Evolutionary conservation across 148 eudicot genomes (phyloP).

Genomic region (Rhododendron simsii): DNA sequence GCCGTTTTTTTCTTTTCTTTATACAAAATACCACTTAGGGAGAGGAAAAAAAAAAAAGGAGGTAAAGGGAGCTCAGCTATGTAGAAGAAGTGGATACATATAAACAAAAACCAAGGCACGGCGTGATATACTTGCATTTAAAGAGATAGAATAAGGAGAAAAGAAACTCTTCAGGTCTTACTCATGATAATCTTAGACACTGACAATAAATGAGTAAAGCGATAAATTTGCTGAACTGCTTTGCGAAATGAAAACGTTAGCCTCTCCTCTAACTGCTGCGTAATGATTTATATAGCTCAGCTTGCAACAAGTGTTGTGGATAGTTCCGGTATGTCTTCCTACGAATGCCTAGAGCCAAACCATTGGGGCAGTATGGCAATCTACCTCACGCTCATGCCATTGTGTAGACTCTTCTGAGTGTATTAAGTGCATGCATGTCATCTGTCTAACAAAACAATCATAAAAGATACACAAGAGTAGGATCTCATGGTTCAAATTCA

Average conservation of each 20-base stretch:
- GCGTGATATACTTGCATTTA: not conserved
- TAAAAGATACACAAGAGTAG: not conserved
- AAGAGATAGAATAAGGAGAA: not conserved
- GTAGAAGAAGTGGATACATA: slow-evolving; percentile 1
- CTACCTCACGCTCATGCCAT: not conserved
- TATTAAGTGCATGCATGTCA: not conserved
- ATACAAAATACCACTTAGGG: not conserved
- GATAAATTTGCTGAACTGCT: not conserved
- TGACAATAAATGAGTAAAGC: not conserved
- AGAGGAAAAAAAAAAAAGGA: not conserved
- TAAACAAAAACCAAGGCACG: not conserved
- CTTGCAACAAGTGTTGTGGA: not conserved
- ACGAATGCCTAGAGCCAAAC: not conserved
- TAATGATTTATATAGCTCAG: not conserved
- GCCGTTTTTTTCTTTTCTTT: not conserved
- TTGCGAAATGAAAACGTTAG: not conserved
- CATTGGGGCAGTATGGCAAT: not conserved
- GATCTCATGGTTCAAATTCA: not conserved
- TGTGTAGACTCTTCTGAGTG: not conserved
- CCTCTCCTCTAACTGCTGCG: not conserved
- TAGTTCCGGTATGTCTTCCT: not conserved
- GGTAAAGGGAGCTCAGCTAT: not conserved
- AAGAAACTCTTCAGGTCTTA: not conserved
- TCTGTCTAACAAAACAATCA: not conserved
- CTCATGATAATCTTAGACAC: not conserved